A percentile compares a stretch with the other conserved stretches of the same genome.
These are phyloP conservation scores for Penicillium psychrosexuale DNA, from an alignment of 2,329 filamentous ascomycete species.

Conservation along the genomic window DNA sequence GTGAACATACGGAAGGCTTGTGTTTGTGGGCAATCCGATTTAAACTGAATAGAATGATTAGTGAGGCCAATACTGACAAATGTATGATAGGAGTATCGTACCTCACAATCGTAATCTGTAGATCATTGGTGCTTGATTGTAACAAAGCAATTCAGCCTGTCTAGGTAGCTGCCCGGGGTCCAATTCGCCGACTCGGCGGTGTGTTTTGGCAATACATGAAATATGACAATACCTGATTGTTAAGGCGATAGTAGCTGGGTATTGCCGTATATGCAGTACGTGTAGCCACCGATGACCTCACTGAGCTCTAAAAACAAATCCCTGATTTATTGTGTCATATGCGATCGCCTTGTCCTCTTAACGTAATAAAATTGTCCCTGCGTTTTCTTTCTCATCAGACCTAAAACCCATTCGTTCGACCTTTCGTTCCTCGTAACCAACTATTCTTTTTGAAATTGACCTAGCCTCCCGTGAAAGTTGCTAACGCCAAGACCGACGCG, in stretches of 20 bases:
- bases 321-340: slow-evolving; percentile 6
- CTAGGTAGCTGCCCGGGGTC: not conserved
- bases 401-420: not conserved
- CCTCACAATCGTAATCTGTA: not conserved
- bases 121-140: not conserved
- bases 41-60: not conserved
- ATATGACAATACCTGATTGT: not conserved
- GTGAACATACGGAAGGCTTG: slow-evolving; percentile 3
- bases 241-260: not conserved
- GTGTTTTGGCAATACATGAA: not conserved
- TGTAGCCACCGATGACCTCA: slow-evolving; percentile 27
- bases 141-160: slow-evolving; percentile 4
- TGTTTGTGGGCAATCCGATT: not conserved
- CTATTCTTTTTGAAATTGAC: not conserved
- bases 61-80: not conserved
- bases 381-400: not conserved
- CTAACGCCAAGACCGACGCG: slow-evolving; percentile 25
- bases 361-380: not conserved
- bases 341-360: not conserved
- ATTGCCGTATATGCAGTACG: slow-evolving; percentile 9
- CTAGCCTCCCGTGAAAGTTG: slow-evolving; percentile 17
- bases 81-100: not conserved
- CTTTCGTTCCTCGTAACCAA: slow-evolving; percentile 6
- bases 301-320: slow-evolving; percentile 13
- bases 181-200: slow-evolving; percentile 10